These are phyloP conservation scores for Thalassiosira exigua DNA, from an alignment of 352 stramenopile genomes.

Conservation along the genomic window DNA sequence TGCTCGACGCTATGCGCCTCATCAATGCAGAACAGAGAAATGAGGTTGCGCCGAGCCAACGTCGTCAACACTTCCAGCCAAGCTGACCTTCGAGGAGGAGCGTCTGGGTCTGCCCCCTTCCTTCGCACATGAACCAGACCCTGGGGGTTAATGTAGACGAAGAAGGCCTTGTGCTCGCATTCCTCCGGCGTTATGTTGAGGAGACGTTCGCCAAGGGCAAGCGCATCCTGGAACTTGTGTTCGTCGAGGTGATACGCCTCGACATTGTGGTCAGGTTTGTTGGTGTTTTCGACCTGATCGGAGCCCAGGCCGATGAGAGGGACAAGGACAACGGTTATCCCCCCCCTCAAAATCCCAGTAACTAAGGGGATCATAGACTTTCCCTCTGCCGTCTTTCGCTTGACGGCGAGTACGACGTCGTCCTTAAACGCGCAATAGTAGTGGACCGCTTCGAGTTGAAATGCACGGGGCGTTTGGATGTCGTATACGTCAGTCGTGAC, in stretches of 20 bases:
- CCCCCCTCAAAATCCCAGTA: conserved; percentile 5
- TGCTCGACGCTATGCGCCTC: conserved; percentile 24
- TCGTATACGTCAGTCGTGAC: background rate
- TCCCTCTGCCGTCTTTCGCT: conserved; percentile 22
- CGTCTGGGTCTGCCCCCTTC: too few species aligned
- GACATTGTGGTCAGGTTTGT: background rate
- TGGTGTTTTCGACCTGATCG: conserved; percentile 20
- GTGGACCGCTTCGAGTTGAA: background rate
- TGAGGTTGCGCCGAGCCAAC: background rate
- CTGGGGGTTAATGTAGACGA: conserved; percentile 34
- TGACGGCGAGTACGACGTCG: background rate
- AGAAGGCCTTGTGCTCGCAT: background rate
- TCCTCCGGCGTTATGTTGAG: background rate
- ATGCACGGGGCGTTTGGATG: background rate
- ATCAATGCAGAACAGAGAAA: conserved; percentile 22
- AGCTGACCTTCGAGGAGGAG: too few species aligned
- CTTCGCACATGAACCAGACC: too few species aligned
- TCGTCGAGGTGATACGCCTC: conserved; percentile 42
- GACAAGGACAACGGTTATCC: conserved; percentile 18
- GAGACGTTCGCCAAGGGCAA: background rate
- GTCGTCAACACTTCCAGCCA: conserved; percentile 4
- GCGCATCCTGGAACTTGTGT: background rate
- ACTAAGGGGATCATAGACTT: conserved; percentile 18
- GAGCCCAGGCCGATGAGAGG: conserved; percentile 23
- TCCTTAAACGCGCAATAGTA: background rate